Evolutionary conservation across 2,329 filamentous ascomycete genomes (phyloP).

Genomic region (Fusarium devonianum): DNA sequence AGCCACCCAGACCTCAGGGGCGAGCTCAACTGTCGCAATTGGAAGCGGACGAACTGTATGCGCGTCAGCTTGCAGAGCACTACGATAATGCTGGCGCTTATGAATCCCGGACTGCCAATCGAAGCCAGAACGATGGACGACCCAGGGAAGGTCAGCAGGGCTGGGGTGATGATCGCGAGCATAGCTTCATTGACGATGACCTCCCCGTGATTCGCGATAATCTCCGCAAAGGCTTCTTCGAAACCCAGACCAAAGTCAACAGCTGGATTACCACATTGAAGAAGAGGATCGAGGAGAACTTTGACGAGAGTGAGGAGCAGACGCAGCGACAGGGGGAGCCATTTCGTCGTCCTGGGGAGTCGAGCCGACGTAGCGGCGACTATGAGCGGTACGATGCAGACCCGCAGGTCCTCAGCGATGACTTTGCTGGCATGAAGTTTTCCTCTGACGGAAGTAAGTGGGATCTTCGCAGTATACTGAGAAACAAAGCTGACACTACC

Average conservation of each 20-base stretch:
- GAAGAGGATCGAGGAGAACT: constrained; percentile 92
- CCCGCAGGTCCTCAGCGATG: constrained; percentile 86
- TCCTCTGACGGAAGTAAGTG: constrained; percentile 67
- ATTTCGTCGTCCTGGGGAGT: constrained; percentile 64
- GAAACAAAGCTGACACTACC: constrained; percentile 25
- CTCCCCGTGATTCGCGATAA: constrained; percentile 92
- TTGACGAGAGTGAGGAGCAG: constrained; percentile 69
- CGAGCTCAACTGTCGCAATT: constrained; percentile 76
- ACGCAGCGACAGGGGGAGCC: constrained; percentile 43
- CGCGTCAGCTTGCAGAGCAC: constrained; percentile 90
- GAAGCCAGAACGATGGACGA: constrained; percentile 39
- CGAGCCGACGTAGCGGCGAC: constrained; percentile 78
- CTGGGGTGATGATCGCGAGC: constrained; percentile 71
- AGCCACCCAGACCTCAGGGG: constrained; percentile 78
- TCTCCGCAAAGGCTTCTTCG: constrained; percentile 89
- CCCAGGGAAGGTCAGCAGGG: constrained; percentile 51
- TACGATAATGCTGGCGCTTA: constrained; percentile 73
- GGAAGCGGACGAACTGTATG: constrained; percentile 89
- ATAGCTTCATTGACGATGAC: constrained; percentile 95
- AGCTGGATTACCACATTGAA: constrained; percentile 89
- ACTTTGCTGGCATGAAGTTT: constrained; percentile 78
- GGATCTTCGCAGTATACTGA: not conserved
- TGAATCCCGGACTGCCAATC: constrained; percentile 62
- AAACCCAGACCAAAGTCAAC: constrained; percentile 93
- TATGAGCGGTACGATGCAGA: constrained; percentile 95